Conservation (phyloP, 371 early-diverging fungal genomes). For the Cokeromyces recurvatus region DNA sequence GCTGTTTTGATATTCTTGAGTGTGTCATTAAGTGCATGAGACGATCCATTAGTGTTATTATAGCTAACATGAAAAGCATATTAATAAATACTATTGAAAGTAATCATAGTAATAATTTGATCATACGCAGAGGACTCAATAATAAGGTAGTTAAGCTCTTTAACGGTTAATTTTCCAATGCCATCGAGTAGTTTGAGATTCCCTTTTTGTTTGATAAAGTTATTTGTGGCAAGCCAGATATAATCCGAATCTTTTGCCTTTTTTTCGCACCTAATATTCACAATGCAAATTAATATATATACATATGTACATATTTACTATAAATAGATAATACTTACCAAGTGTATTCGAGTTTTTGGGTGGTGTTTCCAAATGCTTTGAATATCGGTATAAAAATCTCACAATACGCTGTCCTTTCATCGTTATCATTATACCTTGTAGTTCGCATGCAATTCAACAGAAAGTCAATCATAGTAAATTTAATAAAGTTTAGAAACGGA, state of each 20-base stretch:
- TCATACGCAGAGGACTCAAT: constrained; percentile 15
- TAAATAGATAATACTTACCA: constrained; percentile 12
- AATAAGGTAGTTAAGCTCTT: constrained; percentile 4
- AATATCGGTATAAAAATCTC: constrained; percentile 7
- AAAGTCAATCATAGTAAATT: constrained; percentile 14
- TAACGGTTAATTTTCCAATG: not conserved
- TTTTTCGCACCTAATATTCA: constrained; percentile 14
- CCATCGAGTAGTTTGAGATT: constrained; percentile 9
- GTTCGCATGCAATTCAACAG: constrained; percentile 6
- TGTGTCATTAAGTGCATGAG: constrained; percentile 8
- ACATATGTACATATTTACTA: not conserved
- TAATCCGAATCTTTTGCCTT: constrained; percentile 15
- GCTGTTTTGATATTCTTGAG: constrained; percentile 11
- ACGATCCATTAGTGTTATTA: not conserved
- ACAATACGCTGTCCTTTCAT: constrained; percentile 9
- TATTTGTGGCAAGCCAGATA: constrained; percentile 10
- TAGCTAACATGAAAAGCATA: constrained; percentile 1
- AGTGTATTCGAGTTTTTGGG: constrained; percentile 1
- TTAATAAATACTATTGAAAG: not conserved
- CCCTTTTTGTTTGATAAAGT: constrained; percentile 5
- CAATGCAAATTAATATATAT: constrained; percentile 2
- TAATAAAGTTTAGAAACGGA: constrained; percentile 9
- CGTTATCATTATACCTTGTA: constrained; percentile 2
- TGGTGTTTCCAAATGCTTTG: constrained; percentile 12
- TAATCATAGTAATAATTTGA: not conserved